Conservation (phyloP, 148 eudicot species). For the Nepenthes mirabilis region DNA sequence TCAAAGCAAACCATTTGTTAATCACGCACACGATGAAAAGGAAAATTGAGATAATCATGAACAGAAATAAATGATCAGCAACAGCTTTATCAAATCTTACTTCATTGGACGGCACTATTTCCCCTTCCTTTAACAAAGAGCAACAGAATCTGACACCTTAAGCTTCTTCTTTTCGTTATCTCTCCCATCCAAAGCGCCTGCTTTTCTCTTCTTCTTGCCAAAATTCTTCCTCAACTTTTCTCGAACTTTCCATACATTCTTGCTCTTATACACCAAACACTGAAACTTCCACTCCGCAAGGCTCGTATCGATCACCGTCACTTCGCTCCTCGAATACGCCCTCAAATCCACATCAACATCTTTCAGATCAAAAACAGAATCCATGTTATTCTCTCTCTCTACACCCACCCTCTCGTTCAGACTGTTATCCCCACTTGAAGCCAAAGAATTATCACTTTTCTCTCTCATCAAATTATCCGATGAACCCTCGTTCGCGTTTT, state of each 20-base stretch:
- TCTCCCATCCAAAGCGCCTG: too few relatives aligned
- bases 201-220: constrained; percentile 32
- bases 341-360: constrained; percentile 32
- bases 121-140: too few relatives aligned
- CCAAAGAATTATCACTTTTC: constrained; percentile 10
- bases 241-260: constrained; percentile 72
- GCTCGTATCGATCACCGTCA: constrained; percentile 76
- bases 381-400: constrained; percentile 5
- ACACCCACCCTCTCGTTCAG: constrained; percentile 7
- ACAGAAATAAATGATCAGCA: too few relatives aligned
- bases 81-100: too few relatives aligned
- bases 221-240: constrained; percentile 30
- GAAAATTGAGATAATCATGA: too few relatives aligned
- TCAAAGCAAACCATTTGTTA: too few relatives aligned
- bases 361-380: constrained; percentile 8
- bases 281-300: constrained; percentile 51
- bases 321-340: constrained; percentile 57
- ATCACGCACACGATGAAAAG: too few relatives aligned
- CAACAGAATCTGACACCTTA: too few relatives aligned
- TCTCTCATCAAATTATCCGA: constrained; percentile 21
- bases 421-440: constrained; percentile 27
- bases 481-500: constrained; percentile 10
- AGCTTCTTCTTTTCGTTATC: too few relatives aligned
- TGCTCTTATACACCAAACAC: constrained; percentile 58
- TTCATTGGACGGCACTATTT: too few relatives aligned